phyloP scores from a whole-genome alignment of 179 eudicot genomes.

The Sideroxylon spinosum region DNA sequence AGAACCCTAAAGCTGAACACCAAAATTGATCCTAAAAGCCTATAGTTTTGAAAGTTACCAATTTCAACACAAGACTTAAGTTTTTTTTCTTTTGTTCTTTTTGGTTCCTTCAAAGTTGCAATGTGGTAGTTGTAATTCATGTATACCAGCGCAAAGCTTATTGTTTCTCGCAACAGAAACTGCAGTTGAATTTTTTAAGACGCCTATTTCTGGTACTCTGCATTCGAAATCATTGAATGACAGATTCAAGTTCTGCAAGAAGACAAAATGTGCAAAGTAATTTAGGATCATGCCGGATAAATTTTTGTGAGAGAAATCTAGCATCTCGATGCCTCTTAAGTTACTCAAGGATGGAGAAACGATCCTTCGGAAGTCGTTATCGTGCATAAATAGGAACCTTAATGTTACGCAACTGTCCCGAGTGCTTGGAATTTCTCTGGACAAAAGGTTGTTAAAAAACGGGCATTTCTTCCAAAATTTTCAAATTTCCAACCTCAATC shows the following conservation, averaged over 20 bases:
- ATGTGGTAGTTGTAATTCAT: background rate
- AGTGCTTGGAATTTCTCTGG: constrained; percentile 25
- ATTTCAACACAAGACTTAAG: background rate
- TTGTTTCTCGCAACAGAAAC: background rate
- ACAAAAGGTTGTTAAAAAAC: constrained; percentile 20
- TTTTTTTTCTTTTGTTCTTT: background rate
- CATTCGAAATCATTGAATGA: constrained; percentile 6
- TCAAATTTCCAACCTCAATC: background rate
- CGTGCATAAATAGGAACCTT: background rate
- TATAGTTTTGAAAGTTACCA: background rate
- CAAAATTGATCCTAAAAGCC: background rate
- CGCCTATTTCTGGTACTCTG: background rate
- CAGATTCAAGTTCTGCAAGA: background rate
- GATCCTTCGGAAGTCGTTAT: background rate
- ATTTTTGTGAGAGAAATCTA: background rate
- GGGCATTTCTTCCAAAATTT: background rate
- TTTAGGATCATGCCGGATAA: background rate
- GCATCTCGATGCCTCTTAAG: background rate
- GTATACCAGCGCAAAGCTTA: constrained; percentile 9
- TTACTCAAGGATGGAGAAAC: background rate
- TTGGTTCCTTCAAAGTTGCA: background rate
- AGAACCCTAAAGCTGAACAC: background rate
- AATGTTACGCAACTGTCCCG: constrained; percentile 15
- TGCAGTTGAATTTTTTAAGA: background rate
- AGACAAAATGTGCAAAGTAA: background rate